Percentiles rank a stretch among this genome's conserved stretches.
Conservation (phyloP, 2,329 filamentous ascomycete species). For the Penicillium italicum region DNA sequence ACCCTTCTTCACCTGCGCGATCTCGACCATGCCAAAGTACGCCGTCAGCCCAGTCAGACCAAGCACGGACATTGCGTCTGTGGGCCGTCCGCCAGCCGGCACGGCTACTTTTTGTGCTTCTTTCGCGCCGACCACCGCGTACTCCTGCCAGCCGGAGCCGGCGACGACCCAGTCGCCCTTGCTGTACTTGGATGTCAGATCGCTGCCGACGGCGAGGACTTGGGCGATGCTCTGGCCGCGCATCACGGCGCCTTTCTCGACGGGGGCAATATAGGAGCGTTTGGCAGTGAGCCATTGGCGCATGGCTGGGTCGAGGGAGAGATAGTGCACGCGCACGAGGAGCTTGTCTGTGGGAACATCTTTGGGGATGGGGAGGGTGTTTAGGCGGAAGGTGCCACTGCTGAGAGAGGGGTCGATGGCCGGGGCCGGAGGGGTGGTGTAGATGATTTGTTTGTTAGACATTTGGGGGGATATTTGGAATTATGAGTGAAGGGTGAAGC, state of each 20-base stretch:
- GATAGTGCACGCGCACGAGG: slow-evolving; percentile 58
- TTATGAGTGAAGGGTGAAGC: background rate
- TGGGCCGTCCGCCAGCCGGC: slow-evolving; percentile 48
- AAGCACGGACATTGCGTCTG: slow-evolving; percentile 60
- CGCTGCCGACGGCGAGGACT: slow-evolving; percentile 55
- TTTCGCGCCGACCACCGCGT: slow-evolving; percentile 57
- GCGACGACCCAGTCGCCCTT: slow-evolving; percentile 51
- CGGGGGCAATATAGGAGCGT: slow-evolving; percentile 64
- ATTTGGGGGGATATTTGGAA: slow-evolving; percentile 12
- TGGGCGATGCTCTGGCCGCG: slow-evolving; percentile 59
- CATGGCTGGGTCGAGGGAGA: slow-evolving; percentile 73
- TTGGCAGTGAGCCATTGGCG: slow-evolving; percentile 63
- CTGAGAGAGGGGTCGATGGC: slow-evolving; percentile 37
- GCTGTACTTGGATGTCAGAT: slow-evolving; percentile 27
- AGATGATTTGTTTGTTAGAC: slow-evolving; percentile 38
- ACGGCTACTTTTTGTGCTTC: slow-evolving; percentile 46
- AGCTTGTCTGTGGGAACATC: slow-evolving; percentile 53
- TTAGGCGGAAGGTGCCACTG: slow-evolving; percentile 36
- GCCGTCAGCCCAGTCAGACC: slow-evolving; percentile 71
- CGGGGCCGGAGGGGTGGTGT: slow-evolving; percentile 33
- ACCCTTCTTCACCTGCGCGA: slow-evolving; percentile 64
- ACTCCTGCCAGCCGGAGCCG: slow-evolving; percentile 62
- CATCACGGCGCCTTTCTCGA: slow-evolving; percentile 66
- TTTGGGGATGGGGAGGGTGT: slow-evolving; percentile 25
- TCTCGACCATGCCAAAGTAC: slow-evolving; percentile 68